A percentile compares a stretch with the other conserved stretches of the same genome.
phyloP scores from a whole-genome alignment of 371 early-diverging fungal species.

The Basidiobolus meristosporus region DNA sequence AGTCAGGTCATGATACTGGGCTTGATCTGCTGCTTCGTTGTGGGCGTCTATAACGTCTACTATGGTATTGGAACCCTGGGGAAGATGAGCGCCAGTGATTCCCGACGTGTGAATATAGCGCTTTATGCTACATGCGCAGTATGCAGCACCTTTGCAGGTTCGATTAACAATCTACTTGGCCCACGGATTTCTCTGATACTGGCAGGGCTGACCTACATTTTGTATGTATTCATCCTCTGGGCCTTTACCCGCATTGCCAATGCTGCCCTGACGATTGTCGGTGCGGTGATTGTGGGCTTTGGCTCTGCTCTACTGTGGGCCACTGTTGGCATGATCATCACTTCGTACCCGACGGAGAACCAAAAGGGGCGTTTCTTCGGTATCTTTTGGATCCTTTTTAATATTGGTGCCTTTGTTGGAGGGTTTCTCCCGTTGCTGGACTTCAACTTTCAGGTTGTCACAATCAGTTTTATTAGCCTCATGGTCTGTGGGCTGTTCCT shows the following conservation, averaged over 20 bases:
- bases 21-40: too few species aligned
- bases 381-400: slow-evolving; percentile 70
- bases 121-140: slow-evolving; percentile 45
- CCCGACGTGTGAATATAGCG: slow-evolving; percentile 28
- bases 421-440: slow-evolving; percentile 43
- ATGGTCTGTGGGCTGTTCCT: slow-evolving; percentile 31
- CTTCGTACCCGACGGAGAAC: slow-evolving; percentile 55
- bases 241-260: slow-evolving; percentile 17
- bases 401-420: too few species aligned
- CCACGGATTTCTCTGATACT: slow-evolving; percentile 22
- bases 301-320: slow-evolving; percentile 44
- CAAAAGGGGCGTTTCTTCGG: slow-evolving; percentile 59
- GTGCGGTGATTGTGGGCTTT: slow-evolving; percentile 32
- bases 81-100: too few species aligned
- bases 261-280: slow-evolving; percentile 26
- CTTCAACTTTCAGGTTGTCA: slow-evolving; percentile 27
- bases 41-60: too few species aligned
- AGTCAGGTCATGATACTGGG: too few species aligned
- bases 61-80: too few species aligned
- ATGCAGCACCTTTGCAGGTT: slow-evolving; percentile 40
- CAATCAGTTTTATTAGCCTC: slow-evolving; percentile 33
- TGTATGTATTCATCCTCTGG: slow-evolving; percentile 30
- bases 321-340: slow-evolving; percentile 64
- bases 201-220: slow-evolving; percentile 25
- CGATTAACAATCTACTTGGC: slow-evolving; percentile 31